Evolutionary conservation across 108 stramenopile genomes (phyloP).

Genomic region (Epipyxis sp.): DNA sequence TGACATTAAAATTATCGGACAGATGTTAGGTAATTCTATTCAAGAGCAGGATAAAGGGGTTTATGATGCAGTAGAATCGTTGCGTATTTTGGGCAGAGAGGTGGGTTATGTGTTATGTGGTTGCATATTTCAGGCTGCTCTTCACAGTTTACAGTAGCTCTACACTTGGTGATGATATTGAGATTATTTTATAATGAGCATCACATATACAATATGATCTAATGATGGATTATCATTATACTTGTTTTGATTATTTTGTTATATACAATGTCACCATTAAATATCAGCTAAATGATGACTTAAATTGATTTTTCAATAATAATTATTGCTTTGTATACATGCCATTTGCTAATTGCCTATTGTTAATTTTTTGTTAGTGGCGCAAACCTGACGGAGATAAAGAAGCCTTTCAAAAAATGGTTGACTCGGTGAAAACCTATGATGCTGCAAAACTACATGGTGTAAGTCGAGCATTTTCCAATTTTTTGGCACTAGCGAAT

Average conservation of each 20-base stretch:
- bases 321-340: too few relatives aligned
- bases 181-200: too few relatives aligned
- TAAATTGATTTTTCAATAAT: too few relatives aligned
- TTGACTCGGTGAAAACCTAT: neutral
- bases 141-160: too few relatives aligned
- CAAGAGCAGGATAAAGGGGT: neutral
- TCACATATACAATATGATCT: too few relatives aligned
- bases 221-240: too few relatives aligned
- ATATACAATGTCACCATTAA: too few relatives aligned
- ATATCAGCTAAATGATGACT: too few relatives aligned
- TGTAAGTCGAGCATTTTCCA: constrained; percentile 42
- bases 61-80: neutral
- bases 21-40: neutral
- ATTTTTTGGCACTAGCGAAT: constrained; percentile 58
- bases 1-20: neutral
- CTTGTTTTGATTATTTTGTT: too few relatives aligned
- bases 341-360: too few relatives aligned
- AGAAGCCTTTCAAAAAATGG: neutral
- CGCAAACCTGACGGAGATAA: neutral
- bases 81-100: neutral
- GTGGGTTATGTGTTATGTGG: neutral
- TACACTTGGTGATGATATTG: too few relatives aligned
- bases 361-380: neutral
- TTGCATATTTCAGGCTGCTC: too few relatives aligned
- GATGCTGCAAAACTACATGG: neutral